A percentile compares a stretch with the other conserved stretches of the same genome.
These are phyloP conservation scores for Mycena leptocephala DNA, from an alignment of 768 basidiomycete genomes.

Conservation along the genomic window DNA sequence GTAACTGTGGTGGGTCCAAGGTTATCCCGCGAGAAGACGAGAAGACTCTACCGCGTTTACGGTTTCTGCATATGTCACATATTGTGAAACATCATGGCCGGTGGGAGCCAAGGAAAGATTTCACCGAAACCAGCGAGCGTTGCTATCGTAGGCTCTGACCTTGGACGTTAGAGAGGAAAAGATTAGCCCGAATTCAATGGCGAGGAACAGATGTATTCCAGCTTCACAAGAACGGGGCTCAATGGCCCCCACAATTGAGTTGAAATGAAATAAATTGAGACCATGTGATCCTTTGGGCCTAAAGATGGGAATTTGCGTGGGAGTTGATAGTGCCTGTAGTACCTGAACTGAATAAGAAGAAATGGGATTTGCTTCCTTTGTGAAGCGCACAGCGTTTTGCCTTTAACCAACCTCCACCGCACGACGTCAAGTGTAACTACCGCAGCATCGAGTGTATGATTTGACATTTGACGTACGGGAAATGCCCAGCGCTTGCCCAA, in stretches of 20 bases:
- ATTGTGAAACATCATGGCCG: too few species aligned
- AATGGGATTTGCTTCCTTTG: not conserved
- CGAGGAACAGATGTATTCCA: not conserved
- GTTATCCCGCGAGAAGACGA: too few species aligned
- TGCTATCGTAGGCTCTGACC: too few species aligned
- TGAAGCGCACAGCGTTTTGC: not conserved
- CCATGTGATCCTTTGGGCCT: not conserved
- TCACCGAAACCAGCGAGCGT: too few species aligned
- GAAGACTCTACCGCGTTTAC: too few species aligned
- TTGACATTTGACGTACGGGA: not conserved
- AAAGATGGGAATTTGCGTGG: not conserved
- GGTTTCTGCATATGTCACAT: too few species aligned
- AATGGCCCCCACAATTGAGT: not conserved
- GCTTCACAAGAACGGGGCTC: not conserved
- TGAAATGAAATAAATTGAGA: not conserved
- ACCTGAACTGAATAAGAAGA: not conserved
- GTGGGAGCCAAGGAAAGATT: not conserved
- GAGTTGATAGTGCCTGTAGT: conserved; percentile 13
- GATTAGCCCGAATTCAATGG: not conserved
- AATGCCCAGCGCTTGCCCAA: too few species aligned
- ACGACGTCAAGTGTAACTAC: conserved; percentile 1
- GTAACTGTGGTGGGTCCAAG: too few species aligned
- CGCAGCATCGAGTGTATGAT: not conserved
- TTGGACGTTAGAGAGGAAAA: too few species aligned
- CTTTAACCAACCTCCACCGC: not conserved